Evolutionary conservation across 1,139 yeast genomes (phyloP).

Genomic region (Candida smagusa): DNA sequence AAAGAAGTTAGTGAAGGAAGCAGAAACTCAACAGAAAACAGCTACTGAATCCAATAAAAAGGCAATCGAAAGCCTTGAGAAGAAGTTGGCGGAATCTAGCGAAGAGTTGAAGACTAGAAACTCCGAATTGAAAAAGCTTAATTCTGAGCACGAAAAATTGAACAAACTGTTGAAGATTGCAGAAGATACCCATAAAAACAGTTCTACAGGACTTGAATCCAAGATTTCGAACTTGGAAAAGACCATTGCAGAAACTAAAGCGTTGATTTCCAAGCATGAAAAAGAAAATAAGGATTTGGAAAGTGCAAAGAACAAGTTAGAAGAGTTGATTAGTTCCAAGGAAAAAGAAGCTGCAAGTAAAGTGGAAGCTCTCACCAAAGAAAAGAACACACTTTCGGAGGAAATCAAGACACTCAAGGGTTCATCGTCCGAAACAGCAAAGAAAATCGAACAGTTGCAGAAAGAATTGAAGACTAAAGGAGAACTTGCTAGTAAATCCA

Average conservation of each 20-base stretch:
- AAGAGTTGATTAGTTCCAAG: constrained; percentile 3
- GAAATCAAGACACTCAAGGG: no score
- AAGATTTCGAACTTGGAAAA: constrained; percentile 3
- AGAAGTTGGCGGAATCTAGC: neutral
- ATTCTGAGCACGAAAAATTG: constrained; percentile 1
- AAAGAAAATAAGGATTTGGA: constrained; percentile 1
- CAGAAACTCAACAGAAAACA: constrained; percentile 1
- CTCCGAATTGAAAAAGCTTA: constrained; percentile 3
- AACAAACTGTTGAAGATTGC: neutral
- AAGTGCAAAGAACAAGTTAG: constrained; percentile 2
- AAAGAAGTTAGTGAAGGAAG: neutral
- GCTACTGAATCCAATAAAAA: neutral
- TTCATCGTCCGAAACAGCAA: neutral
- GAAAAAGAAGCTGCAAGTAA: neutral
- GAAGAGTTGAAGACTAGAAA: neutral
- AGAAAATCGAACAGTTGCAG: constrained; percentile 2
- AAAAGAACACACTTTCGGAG: no score
- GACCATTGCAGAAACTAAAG: constrained; percentile 2
- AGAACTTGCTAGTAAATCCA: neutral
- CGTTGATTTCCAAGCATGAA: constrained; percentile 1
- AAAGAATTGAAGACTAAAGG: neutral
- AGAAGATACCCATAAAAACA: neutral
- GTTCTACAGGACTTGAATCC: constrained; percentile 1
- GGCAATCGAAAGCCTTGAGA: constrained; percentile 1
- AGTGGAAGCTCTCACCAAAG: no score